Percentiles rank a stretch among this genome's conserved stretches.
Conservation (phyloP, 2,329 filamentous ascomycete species). For the Byssoonygena ceratinophila region DNA sequence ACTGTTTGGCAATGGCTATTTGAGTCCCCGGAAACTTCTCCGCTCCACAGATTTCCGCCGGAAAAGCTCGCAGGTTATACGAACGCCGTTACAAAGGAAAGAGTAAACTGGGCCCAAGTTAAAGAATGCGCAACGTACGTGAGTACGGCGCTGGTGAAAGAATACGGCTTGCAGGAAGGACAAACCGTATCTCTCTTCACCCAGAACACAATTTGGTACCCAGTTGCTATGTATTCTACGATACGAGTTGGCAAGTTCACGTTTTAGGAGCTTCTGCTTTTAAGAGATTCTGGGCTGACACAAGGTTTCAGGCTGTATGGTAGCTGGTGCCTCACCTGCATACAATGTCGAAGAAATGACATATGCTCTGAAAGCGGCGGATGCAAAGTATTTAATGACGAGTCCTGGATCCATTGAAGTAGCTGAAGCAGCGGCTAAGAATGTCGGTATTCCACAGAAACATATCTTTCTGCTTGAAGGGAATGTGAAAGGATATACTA, state of each 20-base stretch:
- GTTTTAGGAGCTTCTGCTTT: neutral
- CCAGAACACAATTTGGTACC: conserved; percentile 58
- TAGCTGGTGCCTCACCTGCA: conserved; percentile 53
- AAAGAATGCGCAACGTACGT: conserved; percentile 48
- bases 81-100: conserved; percentile 50
- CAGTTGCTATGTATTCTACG: conserved; percentile 51
- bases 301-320: conserved; percentile 34
- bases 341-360: conserved; percentile 60
- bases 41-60: conserved; percentile 33
- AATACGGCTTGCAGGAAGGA: conserved; percentile 44
- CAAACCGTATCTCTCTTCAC: conserved; percentile 53
- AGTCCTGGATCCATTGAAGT: conserved; percentile 46
- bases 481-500: conserved; percentile 40
- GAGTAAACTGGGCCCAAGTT: conserved; percentile 47
- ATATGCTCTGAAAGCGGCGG: conserved; percentile 50
- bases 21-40: conserved; percentile 35
- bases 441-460: conserved; percentile 43
- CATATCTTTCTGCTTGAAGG: conserved; percentile 50
- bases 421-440: conserved; percentile 44
- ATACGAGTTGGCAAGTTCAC: conserved; percentile 30
- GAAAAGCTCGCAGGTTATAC: conserved; percentile 44
- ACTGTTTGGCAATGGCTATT: conserved; percentile 55
- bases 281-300: neutral
- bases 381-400: conserved; percentile 50
- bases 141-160: conserved; percentile 49